Evolutionary conservation across 495 filamentous ascomycete species (phyloP).

Genomic region (Platismatia glauca): DNA sequence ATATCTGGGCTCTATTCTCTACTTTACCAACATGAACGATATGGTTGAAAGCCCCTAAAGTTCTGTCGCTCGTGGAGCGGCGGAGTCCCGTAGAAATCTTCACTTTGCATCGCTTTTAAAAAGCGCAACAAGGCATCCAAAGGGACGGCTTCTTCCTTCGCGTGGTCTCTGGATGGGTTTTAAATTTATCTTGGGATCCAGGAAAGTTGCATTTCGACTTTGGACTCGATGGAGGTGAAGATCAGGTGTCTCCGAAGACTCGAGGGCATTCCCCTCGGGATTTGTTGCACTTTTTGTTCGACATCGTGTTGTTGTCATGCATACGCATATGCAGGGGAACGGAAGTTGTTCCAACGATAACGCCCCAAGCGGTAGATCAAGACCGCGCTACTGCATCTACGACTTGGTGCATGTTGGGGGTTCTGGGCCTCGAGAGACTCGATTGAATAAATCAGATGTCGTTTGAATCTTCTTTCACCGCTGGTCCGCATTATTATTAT

Average conservation of each 20-base stretch:
- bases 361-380: background rate
- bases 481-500: background rate
- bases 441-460: background rate
- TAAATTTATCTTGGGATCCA: background rate
- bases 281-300: background rate
- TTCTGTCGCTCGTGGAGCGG: no score
- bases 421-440: slow-evolving; percentile 3
- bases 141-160: no score
- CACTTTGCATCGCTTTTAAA: no score
- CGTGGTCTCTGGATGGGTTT: background rate
- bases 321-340: background rate
- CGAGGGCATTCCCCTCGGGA: no score
- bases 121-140: no score
- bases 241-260: no score
- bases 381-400: slow-evolving; percentile 2
- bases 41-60: background rate
- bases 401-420: background rate
- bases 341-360: background rate
- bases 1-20: background rate
- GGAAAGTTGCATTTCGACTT: no score
- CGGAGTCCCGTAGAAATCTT: no score
- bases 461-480: background rate
- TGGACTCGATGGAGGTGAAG: no score
- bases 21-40: no score
- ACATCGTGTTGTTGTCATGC: background rate